Evolutionary conservation across 176 grass and related monocot species (phyloP), one percentile per base, ranked within the genome.

Genomic region (Phoenix roebelenii): DNA sequence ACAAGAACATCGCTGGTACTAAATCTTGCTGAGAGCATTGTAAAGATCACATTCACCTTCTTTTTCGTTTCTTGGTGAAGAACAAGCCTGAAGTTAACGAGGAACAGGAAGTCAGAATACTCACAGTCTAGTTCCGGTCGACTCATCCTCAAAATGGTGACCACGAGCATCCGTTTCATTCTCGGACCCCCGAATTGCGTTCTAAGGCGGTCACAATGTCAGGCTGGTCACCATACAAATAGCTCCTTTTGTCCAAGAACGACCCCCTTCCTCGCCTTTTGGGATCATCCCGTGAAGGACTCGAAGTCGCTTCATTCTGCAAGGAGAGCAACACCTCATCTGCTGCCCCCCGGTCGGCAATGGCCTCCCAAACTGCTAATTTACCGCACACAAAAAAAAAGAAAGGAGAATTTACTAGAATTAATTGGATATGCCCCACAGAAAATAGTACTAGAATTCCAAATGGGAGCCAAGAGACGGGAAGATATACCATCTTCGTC

Each of bases 251-350:
- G 12, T 90, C 90, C 16, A 96, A 81, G 64, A 96, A 96, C 7
- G 83, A 90, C 35, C 87, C 92, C 59, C 87, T 82, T 54, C 92
- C 87, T 53, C 68, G 87, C 76, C 92, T 79, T 75, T 73, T 97
- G 60, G 92, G 80, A 32, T 67, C 82, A 68, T 77, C 75, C 48
- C 76, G 51, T 1, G 48, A 67, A 68, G 73, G 56, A 59, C 62
- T 67, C 58, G 70, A 78, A 5, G 65, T 32, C 29, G 64, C 58
- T 74, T 82, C 67, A n/a, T 62, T 61, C 58, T 62, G 54, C 48
- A 74, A 58, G 44, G 79, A 76, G 19, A 76, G 65, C 19, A 81
- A 23, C 28, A 54, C 50, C n/a, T 70, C 65, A 17, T 85, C 78
- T 19, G 26, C 54, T 25, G 58, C 74, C 3, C 71, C 80, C 5